Evolutionary conservation across 1,284 basidiomycete species (phyloP), one percentile per base, ranked within the genome.

Genomic region (Fomitopsis schrenkii): DNA sequence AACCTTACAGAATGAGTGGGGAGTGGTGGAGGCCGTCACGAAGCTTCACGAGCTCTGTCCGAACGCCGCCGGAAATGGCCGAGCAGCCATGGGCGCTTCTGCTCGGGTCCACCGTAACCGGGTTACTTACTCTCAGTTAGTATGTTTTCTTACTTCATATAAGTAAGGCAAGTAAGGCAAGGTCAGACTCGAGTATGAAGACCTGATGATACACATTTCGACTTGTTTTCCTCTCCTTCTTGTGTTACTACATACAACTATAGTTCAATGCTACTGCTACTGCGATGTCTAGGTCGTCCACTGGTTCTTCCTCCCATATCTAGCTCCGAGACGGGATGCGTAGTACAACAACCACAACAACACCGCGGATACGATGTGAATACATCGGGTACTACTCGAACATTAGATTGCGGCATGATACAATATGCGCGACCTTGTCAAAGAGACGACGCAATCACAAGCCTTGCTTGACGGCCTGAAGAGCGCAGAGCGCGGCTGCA

Each of bases 401-500:
- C 52, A 54, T 54, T 40, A 54, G 40, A 36, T 6, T 40, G 33
- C 15, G 19, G 7, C 14, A 33, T 40, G 28, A 54, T 54, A 54
- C 52, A 54, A n/a, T 54, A 54, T 40, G 17, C n/a, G 36, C 12
- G 17, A 22, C 19, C 35, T 19, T 40, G 35, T 12, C 17, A 5
- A 6, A n/a, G 8, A 17, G 55, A 44, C 5, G 52, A 45, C 4
- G 58, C 9, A 5, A 57, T 42, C 15, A 62, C 17, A 53, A 42
- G 17, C 57, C 70, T 69, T 83, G 79, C 70, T 89, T 88, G 67
- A 80, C 75, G 2, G 88, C 86, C 75, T 86, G 83, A 22, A 91
- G 79, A 8, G 90, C 90, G 68, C 90, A 88, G 55, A 93, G 76
- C 22, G 91, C 91, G 70, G 91, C 91, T 93, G 61, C 17, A 62